Evolutionary conservation across 1,139 yeast species (phyloP).

Genomic region (Meyerozyma sp.): DNA sequence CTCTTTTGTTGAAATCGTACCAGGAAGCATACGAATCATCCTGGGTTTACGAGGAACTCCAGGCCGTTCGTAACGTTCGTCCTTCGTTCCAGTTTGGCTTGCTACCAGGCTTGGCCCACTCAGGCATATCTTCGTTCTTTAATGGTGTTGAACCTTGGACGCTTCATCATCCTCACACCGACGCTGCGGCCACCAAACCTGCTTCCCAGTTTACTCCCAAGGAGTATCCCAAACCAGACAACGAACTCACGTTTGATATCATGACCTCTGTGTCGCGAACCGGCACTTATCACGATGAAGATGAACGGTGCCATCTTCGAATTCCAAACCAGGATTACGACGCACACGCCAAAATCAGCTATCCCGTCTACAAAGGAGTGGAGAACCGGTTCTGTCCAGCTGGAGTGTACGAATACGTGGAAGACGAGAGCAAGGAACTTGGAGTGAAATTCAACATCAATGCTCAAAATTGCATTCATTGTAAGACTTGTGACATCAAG

Average conservation of each 20-base stretch:
- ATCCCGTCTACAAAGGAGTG: constrained; percentile 75
- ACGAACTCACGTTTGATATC: constrained; percentile 80
- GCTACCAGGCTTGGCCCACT: constrained; percentile 73
- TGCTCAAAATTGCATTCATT: constrained; percentile 94
- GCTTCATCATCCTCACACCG: constrained; percentile 63
- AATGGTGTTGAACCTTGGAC: constrained; percentile 88
- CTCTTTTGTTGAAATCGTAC: constrained; percentile 52
- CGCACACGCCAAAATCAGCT: constrained; percentile 62
- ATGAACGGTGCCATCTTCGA: constrained; percentile 83
- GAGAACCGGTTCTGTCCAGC: constrained; percentile 96
- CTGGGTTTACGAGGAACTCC: constrained; percentile 81
- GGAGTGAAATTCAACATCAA: constrained; percentile 89
- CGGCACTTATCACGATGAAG: constrained; percentile 93
- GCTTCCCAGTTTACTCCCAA: constrained; percentile 67
- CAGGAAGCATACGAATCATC: constrained; percentile 64
- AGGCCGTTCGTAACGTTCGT: constrained; percentile 80
- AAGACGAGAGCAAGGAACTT: constrained; percentile 50
- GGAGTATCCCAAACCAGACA: constrained; percentile 92
- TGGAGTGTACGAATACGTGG: constrained; percentile 91
- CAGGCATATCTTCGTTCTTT: constrained; percentile 79
- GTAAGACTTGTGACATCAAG: constrained; percentile 97
- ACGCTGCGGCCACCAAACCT: constrained; percentile 61
- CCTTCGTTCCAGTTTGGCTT: constrained; percentile 84
- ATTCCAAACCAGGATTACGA: constrained; percentile 68
- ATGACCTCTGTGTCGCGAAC: constrained; percentile 91